Evolutionary conservation across 2,329 filamentous ascomycete species (phyloP).

Genomic region (Ascosphaera acerosa): DNA sequence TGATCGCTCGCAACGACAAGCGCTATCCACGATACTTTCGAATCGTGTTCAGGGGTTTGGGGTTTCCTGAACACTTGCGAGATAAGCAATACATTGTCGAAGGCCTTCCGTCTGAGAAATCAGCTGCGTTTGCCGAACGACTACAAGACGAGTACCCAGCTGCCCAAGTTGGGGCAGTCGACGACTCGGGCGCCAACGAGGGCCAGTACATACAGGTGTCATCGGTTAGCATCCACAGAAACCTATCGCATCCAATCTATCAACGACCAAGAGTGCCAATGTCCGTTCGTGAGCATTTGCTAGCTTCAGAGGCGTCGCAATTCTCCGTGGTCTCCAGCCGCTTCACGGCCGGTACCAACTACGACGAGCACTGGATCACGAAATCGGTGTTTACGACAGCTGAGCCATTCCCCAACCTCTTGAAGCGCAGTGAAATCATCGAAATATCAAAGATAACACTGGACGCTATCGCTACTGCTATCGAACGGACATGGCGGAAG

Average conservation of each 20-base stretch:
- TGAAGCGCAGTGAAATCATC: slow-evolving; percentile 67
- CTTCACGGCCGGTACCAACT: slow-evolving; percentile 37
- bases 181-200: slow-evolving; percentile 54
- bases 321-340: slow-evolving; percentile 58
- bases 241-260: slow-evolving; percentile 59
- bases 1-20: slow-evolving; percentile 56
- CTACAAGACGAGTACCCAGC: slow-evolving; percentile 78
- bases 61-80: slow-evolving; percentile 54
- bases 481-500: slow-evolving; percentile 77
- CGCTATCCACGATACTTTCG: slow-evolving; percentile 70
- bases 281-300: slow-evolving; percentile 61
- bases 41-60: slow-evolving; percentile 68
- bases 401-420: slow-evolving; percentile 73
- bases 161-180: slow-evolving; percentile 51
- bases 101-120: slow-evolving; percentile 48
- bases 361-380: slow-evolving; percentile 51
- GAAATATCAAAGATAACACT: slow-evolving; percentile 39
- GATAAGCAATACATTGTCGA: slow-evolving; percentile 91
- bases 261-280: slow-evolving; percentile 67
- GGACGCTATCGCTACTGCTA: slow-evolving; percentile 56
- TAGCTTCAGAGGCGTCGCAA: slow-evolving; percentile 48
- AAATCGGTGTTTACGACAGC: slow-evolving; percentile 66
- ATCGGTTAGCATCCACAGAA: slow-evolving; percentile 55
- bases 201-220: slow-evolving; percentile 75
- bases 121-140: slow-evolving; percentile 62